Conservation (phyloP, 2,329 filamentous ascomycete species). For the Xylaria sp. region DNA sequence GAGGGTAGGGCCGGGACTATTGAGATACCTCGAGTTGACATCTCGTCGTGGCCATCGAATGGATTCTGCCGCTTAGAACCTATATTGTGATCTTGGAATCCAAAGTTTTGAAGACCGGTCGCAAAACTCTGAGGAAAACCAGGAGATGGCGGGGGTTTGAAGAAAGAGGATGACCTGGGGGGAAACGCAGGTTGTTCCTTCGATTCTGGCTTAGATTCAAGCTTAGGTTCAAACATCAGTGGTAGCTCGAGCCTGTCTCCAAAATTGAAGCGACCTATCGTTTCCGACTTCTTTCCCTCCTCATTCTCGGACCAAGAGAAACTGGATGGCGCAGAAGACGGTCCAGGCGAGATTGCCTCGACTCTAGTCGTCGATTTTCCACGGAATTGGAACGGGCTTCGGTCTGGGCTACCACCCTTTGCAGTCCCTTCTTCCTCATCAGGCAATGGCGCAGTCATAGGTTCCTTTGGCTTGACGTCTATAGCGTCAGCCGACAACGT, state of each 20-base stretch:
- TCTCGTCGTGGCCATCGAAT: conserved; percentile 37
- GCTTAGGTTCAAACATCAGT: conserved; percentile 50
- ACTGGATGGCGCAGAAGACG: conserved; percentile 73
- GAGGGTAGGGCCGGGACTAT: conserved; percentile 53
- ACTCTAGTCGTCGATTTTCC: conserved; percentile 65
- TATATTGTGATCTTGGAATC: conserved; percentile 55
- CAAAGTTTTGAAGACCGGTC: conserved; percentile 53
- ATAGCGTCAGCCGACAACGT: conserved; percentile 70
- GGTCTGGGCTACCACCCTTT: conserved; percentile 55
- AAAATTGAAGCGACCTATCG: conserved; percentile 56
- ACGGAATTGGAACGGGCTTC: conserved; percentile 59
- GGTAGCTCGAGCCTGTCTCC: conserved; percentile 51
- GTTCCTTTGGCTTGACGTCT: conserved; percentile 63
- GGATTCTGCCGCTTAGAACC: conserved; percentile 43
- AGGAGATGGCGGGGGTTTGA: conserved; percentile 51
- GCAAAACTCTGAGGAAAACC: conserved; percentile 57
- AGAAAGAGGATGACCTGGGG: conserved; percentile 47
- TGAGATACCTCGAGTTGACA: conserved; percentile 50
- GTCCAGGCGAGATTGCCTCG: conserved; percentile 67
- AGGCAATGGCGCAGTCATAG: conserved; percentile 70
- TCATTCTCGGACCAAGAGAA: conserved; percentile 68
- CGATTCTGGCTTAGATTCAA: conserved; percentile 40
- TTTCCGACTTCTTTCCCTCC: conserved; percentile 55
- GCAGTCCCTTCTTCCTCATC: conserved; percentile 61
- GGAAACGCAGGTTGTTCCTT: conserved; percentile 38